These are phyloP conservation scores for Puccinia coronata DNA, from an alignment of 1,284 basidiomycete genomes.

Conservation along the genomic window DNA sequence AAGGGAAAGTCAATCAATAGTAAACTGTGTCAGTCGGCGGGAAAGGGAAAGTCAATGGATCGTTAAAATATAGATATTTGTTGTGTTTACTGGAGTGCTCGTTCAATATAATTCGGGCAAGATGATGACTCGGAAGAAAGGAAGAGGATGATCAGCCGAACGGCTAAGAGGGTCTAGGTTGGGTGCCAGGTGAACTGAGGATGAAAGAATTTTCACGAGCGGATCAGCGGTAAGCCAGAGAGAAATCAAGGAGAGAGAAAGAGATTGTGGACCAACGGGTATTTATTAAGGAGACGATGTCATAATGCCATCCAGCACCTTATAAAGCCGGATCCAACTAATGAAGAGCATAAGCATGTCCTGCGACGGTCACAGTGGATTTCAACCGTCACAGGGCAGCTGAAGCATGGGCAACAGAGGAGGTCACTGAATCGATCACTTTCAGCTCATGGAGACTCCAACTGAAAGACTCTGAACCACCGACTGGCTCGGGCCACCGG, in stretches of 20 bases:
- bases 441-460: too few species aligned
- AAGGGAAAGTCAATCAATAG: background rate
- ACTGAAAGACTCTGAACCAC: too few species aligned
- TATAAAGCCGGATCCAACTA: too few species aligned
- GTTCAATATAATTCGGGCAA: background rate
- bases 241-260: background rate
- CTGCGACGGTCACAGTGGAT: too few species aligned
- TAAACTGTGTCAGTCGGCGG: background rate
- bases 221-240: background rate
- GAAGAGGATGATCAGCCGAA: too few species aligned
- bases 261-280: background rate
- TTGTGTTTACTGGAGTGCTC: too few species aligned
- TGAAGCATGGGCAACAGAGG: too few species aligned
- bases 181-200: background rate
- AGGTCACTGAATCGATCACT: too few species aligned
- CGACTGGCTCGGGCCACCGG: too few species aligned
- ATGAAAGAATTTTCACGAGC: background rate
- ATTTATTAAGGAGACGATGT: background rate
- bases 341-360: too few species aligned
- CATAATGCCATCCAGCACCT: too few species aligned
- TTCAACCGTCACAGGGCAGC: too few species aligned
- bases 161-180: background rate
- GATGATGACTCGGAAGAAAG: background rate
- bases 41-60: background rate
- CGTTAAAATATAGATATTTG: background rate